Base-by-base conservation (phyloP, 768 basidiomycete genomes). In the Rhodotorula paludigena region DNA sequence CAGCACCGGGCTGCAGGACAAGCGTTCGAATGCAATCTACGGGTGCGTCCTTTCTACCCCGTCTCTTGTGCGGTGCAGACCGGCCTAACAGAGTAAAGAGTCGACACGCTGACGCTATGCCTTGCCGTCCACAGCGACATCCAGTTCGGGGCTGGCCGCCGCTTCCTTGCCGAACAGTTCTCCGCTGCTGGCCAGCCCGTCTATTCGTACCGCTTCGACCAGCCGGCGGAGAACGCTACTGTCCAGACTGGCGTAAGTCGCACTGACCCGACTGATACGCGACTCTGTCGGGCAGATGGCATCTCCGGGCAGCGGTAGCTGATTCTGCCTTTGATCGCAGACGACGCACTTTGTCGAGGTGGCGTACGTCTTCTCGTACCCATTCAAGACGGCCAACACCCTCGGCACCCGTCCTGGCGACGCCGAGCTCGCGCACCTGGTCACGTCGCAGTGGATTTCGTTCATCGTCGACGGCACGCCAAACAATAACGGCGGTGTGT, bases 1-100 rank as follows among this genome's bases (percentile, higher is more conserved):
- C 23, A 5, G 66, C 20, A 70, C 61, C 9, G 74, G 74, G 4
- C 52, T 68, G 1, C 71, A 67, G 30, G 73, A 75, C 68, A 75
- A 75, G 57, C 65, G 59, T 28, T 57, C 39, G 23, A 47, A 45
- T n/a, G 38, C 38, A 2, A 48, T 69, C 36, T 47, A 45, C 21
- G 55, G 60, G 35, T 42, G 36, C 36, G 18, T 48, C 10, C n/a
- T 20, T 2, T 36, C n/a, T n/a, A n/a, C n/a, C n/a, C n/a, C n/a
- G n/a, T n/a, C n/a, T n/a, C n/a, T n/a, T n/a, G n/a, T n/a, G n/a
- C n/a, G n/a, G n/a, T n/a, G n/a, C n/a, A n/a, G n/a, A n/a, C n/a
- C n/a, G n/a, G n/a, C n/a, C n/a, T n/a, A n/a, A n/a, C n/a, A n/a
- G n/a, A n/a, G n/a, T n/a, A n/a, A n/a, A n/a, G n/a, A n/a, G n/a